Evolutionary conservation across 805 yeast genomes (phyloP).

Genomic region (Saccharomyces jurei): DNA sequence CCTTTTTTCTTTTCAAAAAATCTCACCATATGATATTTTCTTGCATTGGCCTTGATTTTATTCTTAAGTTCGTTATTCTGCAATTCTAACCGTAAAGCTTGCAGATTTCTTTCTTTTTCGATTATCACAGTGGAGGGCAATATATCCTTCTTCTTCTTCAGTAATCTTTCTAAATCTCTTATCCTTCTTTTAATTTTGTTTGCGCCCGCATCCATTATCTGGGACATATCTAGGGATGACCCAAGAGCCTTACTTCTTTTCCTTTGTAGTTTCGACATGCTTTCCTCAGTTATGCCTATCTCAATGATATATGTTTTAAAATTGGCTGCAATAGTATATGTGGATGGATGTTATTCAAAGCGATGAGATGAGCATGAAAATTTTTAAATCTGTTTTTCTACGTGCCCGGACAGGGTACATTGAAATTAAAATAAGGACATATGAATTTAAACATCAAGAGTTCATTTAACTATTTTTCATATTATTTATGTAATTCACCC

Average conservation of each 20-base stretch:
- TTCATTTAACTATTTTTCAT: neutral
- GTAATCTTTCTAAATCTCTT: slow-evolving; percentile 72
- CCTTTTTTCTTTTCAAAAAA: slow-evolving; percentile 90
- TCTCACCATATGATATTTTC: slow-evolving; percentile 85
- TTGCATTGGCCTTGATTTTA: slow-evolving; percentile 45
- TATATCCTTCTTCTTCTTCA: slow-evolving; percentile 44
- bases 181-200: slow-evolving; percentile 73
- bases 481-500: neutral
- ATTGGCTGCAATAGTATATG: neutral
- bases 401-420: neutral
- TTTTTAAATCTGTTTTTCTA: neutral
- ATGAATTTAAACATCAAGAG: neutral
- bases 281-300: neutral
- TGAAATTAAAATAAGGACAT: neutral
- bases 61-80: slow-evolving; percentile 38
- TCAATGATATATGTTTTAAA: neutral
- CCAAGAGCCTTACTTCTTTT: slow-evolving; percentile 14
- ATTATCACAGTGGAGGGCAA: slow-evolving; percentile 57
- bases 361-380: slow-evolving; percentile 2
- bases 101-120: slow-evolving; percentile 69
- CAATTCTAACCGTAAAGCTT: slow-evolving; percentile 54
- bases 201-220: slow-evolving; percentile 32
- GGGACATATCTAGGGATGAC: slow-evolving; percentile 31
- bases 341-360: neutral
- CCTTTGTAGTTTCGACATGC: slow-evolving; percentile 5